Evolutionary conservation across 2,329 filamentous ascomycete genomes (phyloP).

Genomic region (Monilinia fructigena): DNA sequence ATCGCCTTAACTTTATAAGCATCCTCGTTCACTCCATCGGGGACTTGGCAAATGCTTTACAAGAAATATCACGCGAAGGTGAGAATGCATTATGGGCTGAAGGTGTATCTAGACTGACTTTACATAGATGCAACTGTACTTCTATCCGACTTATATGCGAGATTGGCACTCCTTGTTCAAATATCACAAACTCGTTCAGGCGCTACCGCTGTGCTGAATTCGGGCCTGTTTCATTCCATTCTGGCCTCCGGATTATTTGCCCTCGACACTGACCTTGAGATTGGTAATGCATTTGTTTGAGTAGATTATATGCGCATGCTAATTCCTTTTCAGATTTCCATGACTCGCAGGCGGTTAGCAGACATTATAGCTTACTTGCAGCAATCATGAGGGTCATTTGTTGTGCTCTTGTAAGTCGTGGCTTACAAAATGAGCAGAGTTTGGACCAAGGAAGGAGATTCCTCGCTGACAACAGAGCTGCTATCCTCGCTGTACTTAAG

Average conservation of each 20-base stretch:
- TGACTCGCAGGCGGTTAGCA: conserved; percentile 35
- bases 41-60: conserved; percentile 71
- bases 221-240: conserved; percentile 79
- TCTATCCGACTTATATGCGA: conserved; percentile 59
- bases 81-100: conserved; percentile 36
- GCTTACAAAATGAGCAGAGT: conserved; percentile 72
- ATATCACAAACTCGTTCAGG: conserved; percentile 82
- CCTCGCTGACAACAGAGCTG: conserved; percentile 75
- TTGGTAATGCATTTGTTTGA: conserved; percentile 48
- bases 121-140: conserved; percentile 42
- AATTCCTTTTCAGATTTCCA: conserved; percentile 35
- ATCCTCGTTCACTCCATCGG: conserved; percentile 87
- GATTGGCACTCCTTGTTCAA: conserved; percentile 78
- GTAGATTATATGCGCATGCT: conserved; percentile 24
- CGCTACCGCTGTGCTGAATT: conserved; percentile 82
- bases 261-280: conserved; percentile 88
- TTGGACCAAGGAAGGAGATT: conserved; percentile 76
- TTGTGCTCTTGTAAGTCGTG: conserved; percentile 76
- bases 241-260: conserved; percentile 82
- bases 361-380: conserved; percentile 71
- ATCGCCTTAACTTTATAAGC: conserved; percentile 84
- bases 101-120: conserved; percentile 22
- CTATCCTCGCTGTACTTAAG: conserved; percentile 89
- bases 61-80: conserved; percentile 57
- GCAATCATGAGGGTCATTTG: conserved; percentile 79